Percentiles rank a stretch among this genome's conserved stretches.
phyloP scores from a whole-genome alignment of 441 rosid genomes.

The Gossypium davidsonii region DNA sequence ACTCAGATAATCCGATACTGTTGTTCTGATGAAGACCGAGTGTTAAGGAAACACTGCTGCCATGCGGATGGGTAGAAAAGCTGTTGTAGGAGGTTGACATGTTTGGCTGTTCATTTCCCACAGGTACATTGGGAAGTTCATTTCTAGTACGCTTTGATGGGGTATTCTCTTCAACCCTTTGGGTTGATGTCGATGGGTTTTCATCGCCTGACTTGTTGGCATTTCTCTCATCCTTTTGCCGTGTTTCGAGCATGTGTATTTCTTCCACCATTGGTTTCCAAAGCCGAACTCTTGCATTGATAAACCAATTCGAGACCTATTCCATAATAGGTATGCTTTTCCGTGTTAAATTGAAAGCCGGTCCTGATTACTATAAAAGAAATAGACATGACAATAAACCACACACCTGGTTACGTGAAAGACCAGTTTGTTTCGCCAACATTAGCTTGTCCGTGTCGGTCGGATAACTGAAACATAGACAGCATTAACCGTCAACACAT shows the following conservation, averaged over 20 bases:
- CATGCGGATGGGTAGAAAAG: slow-evolving; percentile 37
- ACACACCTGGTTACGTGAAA: slow-evolving; percentile 80
- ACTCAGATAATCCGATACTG: slow-evolving; percentile 48
- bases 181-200: slow-evolving; percentile 35
- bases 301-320: slow-evolving; percentile 89
- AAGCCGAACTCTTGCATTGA: slow-evolving; percentile 81
- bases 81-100: slow-evolving; percentile 25
- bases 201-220: slow-evolving; percentile 29
- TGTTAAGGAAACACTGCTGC: slow-evolving; percentile 54
- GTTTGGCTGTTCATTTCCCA: slow-evolving; percentile 26
- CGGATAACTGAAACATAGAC: slow-evolving; percentile 56
- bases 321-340: background rate
- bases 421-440: slow-evolving; percentile 87
- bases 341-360: too few relatives aligned
- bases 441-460: slow-evolving; percentile 77
- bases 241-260: slow-evolving; percentile 59
- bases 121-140: slow-evolving; percentile 23
- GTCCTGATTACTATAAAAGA: background rate
- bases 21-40: slow-evolving; percentile 80
- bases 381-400: slow-evolving; percentile 1
- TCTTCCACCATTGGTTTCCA: slow-evolving; percentile 98
- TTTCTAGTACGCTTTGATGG: slow-evolving; percentile 40
- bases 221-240: slow-evolving; percentile 40
- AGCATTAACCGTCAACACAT: background rate
- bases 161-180: slow-evolving; percentile 30